These are phyloP conservation scores for Fragilaria radians DNA, from an alignment of 108 stramenopile genomes.

Conservation along the genomic window DNA sequence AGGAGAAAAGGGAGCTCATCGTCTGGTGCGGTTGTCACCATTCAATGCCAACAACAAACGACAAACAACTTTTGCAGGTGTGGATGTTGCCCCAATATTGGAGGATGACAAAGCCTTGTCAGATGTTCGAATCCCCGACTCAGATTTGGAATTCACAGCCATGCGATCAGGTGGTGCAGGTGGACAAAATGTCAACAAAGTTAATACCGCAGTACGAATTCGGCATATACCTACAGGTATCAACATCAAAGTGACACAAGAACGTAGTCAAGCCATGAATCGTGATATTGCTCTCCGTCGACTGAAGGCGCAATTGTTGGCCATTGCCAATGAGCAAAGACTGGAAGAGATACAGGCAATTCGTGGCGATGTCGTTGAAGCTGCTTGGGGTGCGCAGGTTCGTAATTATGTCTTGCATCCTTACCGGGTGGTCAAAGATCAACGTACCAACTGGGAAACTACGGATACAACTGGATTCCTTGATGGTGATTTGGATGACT, in stretches of 20 bases:
- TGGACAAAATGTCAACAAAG: slow-evolving; percentile 99
- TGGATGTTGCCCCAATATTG: slow-evolving; percentile 86
- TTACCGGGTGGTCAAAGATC: slow-evolving; percentile 96
- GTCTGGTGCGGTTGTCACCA: slow-evolving; percentile 86
- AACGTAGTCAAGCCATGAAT: slow-evolving; percentile 90
- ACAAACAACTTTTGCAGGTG: slow-evolving; percentile 94
- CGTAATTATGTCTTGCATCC: slow-evolving; percentile 97
- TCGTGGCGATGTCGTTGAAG: slow-evolving; percentile 80
- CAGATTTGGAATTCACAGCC: slow-evolving; percentile 78
- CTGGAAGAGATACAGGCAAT: slow-evolving; percentile 59
- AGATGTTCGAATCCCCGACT: slow-evolving; percentile 70
- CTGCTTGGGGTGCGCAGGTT: slow-evolving; percentile 93
- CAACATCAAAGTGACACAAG: slow-evolving; percentile 87
- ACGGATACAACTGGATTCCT: slow-evolving; percentile 75
- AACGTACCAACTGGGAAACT: slow-evolving; percentile 83
- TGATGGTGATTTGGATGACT: slow-evolving; percentile 84
- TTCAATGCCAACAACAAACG: slow-evolving; percentile 94
- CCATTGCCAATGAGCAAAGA: slow-evolving; percentile 65
- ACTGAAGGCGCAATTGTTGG: slow-evolving; percentile 79
- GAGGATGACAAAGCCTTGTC: slow-evolving; percentile 53
- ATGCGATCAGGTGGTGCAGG: slow-evolving; percentile 91
- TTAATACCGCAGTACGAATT: slow-evolving; percentile 94
- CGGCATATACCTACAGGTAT: slow-evolving; percentile 97
- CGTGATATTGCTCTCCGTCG: slow-evolving; percentile 79
- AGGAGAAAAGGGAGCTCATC: slow-evolving; percentile 92